Evolutionary conservation across 2,329 filamentous ascomycete genomes (phyloP).

Genomic region (Lasiodiplodia theobromae): DNA sequence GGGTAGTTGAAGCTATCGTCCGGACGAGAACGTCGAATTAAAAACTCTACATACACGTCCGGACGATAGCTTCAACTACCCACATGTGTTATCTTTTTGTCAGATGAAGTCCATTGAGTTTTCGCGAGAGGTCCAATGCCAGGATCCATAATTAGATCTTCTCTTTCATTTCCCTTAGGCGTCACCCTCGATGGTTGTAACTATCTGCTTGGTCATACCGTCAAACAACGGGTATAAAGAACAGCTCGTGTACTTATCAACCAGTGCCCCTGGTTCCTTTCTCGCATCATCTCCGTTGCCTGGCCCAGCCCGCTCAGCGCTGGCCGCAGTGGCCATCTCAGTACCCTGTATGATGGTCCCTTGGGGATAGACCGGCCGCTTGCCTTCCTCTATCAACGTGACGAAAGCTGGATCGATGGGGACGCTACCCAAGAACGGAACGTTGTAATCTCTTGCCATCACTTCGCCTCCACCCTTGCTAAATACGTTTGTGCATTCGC

Average conservation of each 20-base stretch:
- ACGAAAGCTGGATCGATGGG: slow-evolving; percentile 95
- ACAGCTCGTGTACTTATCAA: slow-evolving; percentile 76
- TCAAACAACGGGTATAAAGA: slow-evolving; percentile 74
- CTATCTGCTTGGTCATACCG: slow-evolving; percentile 65
- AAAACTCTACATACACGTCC: too few relatives aligned
- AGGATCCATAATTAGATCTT: too few relatives aligned
- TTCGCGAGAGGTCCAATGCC: too few relatives aligned
- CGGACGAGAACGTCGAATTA: too few relatives aligned
- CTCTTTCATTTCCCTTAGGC: background rate
- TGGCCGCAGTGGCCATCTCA: slow-evolving; percentile 30
- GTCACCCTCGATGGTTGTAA: slow-evolving; percentile 42
- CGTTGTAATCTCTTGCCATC: slow-evolving; percentile 86
- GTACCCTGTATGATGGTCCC: slow-evolving; percentile 58
- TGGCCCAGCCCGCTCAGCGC: slow-evolving; percentile 41
- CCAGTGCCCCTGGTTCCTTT: slow-evolving; percentile 55
- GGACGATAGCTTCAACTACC: too few relatives aligned
- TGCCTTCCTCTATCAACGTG: slow-evolving; percentile 78
- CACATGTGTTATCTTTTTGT: too few relatives aligned
- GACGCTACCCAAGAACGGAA: slow-evolving; percentile 84
- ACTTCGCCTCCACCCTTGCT: slow-evolving; percentile 86
- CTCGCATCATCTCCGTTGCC: slow-evolving; percentile 36
- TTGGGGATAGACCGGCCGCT: slow-evolving; percentile 71
- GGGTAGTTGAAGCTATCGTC: too few relatives aligned
- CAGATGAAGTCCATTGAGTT: too few relatives aligned
- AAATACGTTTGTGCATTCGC: slow-evolving; percentile 92